Evolutionary conservation across 495 filamentous ascomycete species (phyloP).

Genomic region (Daldinia childiae): DNA sequence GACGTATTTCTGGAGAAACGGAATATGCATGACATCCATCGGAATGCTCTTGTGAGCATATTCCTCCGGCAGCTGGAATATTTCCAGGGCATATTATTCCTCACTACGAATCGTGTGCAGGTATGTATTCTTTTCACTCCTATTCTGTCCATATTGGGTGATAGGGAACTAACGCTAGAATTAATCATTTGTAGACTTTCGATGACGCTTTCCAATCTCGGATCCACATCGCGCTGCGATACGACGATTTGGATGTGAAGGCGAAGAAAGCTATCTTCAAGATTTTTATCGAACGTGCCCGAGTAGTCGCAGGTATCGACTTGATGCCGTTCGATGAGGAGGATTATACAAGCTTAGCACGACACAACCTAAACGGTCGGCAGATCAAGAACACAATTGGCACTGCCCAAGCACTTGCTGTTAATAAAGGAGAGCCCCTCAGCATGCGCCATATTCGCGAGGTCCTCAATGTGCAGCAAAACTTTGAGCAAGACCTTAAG

Average conservation of each 20-base stretch:
- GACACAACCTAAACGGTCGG: slow-evolving; percentile 84
- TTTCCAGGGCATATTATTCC: slow-evolving; percentile 70
- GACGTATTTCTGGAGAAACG: slow-evolving; percentile 73
- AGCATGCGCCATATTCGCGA: slow-evolving; percentile 84
- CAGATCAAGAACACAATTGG: slow-evolving; percentile 96
- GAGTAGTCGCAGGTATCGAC: slow-evolving; percentile 68
- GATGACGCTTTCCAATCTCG: slow-evolving; percentile 69
- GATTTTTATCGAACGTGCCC: slow-evolving; percentile 78
- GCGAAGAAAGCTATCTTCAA: slow-evolving; percentile 88
- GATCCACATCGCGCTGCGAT: slow-evolving; percentile 76
- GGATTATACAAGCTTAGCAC: slow-evolving; percentile 72
- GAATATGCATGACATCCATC: slow-evolving; percentile 61
- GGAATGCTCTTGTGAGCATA: slow-evolving; percentile 66
- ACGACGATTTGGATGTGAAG: slow-evolving; percentile 76
- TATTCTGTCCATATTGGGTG: slow-evolving; percentile 75
- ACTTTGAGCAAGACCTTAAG: slow-evolving; percentile 81
- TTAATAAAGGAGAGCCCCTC: slow-evolving; percentile 75
- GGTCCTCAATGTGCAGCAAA: slow-evolving; percentile 82
- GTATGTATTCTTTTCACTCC: slow-evolving; percentile 62
- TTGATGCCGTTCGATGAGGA: slow-evolving; percentile 70
- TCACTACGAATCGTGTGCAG: slow-evolving; percentile 70
- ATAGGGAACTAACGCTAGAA: slow-evolving; percentile 45
- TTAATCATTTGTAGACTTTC: slow-evolving; percentile 67
- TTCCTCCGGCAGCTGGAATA: slow-evolving; percentile 64
- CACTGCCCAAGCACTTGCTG: slow-evolving; percentile 84